A percentile compares a stretch with the other conserved stretches of the same genome.
phyloP scores from a whole-genome alignment of 768 basidiomycete species.

The Tulasnella sp. region DNA sequence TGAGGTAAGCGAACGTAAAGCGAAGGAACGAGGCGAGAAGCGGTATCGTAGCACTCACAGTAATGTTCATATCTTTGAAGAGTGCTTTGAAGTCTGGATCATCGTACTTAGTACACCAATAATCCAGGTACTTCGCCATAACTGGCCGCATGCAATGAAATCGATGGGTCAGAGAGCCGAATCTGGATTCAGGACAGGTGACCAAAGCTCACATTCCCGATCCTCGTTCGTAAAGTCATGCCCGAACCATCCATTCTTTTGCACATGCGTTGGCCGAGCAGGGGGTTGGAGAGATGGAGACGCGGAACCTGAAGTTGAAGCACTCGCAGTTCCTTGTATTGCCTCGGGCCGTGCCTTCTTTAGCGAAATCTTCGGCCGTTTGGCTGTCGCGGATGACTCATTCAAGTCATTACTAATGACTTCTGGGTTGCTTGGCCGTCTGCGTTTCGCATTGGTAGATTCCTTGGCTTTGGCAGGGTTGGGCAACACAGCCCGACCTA shows the following conservation, averaged over 20 bases:
- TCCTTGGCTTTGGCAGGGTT: not conserved
- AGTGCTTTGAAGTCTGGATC: slow-evolving; percentile 11
- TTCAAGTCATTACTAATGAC: no score
- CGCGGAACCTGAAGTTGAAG: no score
- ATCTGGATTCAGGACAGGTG: not conserved
- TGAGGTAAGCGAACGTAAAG: no score
- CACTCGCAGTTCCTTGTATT: not conserved
- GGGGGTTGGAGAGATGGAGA: not conserved
- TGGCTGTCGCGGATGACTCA: not conserved
- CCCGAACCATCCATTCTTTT: slow-evolving; percentile 10
- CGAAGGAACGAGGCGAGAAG: no score
- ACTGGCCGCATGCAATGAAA: not conserved
- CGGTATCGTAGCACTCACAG: not conserved
- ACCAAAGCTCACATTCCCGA: slow-evolving; percentile 4
- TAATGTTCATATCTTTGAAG: slow-evolving; percentile 4
- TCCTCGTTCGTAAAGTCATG: slow-evolving; percentile 10
- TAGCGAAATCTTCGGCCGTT: not conserved
- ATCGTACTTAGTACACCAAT: not conserved
- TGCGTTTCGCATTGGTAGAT: no score
- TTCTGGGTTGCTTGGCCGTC: no score
- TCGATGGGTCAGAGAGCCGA: not conserved
- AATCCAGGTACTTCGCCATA: not conserved
- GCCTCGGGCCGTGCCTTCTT: not conserved
- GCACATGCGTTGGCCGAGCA: not conserved
- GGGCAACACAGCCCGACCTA: not conserved